Evolutionary conservation across 768 basidiomycete genomes (phyloP).

Genomic region (Glaciozyma martinii): DNA sequence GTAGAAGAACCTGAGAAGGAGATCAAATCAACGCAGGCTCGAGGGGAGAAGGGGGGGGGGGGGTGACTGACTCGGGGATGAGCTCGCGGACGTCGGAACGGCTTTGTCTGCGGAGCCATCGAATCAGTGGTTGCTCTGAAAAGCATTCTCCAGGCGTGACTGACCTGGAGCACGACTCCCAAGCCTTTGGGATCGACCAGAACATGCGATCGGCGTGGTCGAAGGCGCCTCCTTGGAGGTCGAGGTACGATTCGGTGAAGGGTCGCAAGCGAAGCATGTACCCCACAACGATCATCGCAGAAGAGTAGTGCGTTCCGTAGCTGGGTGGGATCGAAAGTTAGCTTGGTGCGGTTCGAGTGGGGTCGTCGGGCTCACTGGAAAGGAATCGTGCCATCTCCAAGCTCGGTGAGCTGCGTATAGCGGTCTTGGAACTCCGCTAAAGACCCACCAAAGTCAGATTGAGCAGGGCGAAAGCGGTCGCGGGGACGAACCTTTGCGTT

Average conservation of each 20-base stretch:
- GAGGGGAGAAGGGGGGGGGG: too few species aligned
- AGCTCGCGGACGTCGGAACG: constrained; percentile 89
- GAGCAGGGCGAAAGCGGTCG: not conserved
- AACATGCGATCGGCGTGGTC: constrained; percentile 84
- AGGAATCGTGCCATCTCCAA: constrained; percentile 48
- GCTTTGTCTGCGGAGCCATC: constrained; percentile 70
- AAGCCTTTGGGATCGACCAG: constrained; percentile 45
- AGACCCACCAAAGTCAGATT: too few species aligned
- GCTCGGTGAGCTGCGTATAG: constrained; percentile 64
- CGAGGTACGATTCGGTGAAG: constrained; percentile 77
- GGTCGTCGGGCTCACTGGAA: not conserved
- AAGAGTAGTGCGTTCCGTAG: constrained; percentile 79
- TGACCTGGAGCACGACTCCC: not conserved
- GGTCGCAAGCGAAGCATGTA: constrained; percentile 82
- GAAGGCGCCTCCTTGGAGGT: constrained; percentile 78
- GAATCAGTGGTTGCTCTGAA: too few species aligned
- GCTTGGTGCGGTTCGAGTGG: too few species aligned
- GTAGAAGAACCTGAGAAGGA: constrained; percentile 35
- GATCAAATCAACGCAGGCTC: too few species aligned
- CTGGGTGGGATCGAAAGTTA: not conserved
- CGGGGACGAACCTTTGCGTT: not conserved
- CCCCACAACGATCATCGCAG: constrained; percentile 94
- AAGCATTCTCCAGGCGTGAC: not conserved
- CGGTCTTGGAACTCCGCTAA: constrained; percentile 64
- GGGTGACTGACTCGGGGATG: constrained; percentile 48